Evolutionary conservation across 2,329 filamentous ascomycete species (phyloP), one percentile per base, ranked within the genome.

Genomic region (Botrytis galanthina): DNA sequence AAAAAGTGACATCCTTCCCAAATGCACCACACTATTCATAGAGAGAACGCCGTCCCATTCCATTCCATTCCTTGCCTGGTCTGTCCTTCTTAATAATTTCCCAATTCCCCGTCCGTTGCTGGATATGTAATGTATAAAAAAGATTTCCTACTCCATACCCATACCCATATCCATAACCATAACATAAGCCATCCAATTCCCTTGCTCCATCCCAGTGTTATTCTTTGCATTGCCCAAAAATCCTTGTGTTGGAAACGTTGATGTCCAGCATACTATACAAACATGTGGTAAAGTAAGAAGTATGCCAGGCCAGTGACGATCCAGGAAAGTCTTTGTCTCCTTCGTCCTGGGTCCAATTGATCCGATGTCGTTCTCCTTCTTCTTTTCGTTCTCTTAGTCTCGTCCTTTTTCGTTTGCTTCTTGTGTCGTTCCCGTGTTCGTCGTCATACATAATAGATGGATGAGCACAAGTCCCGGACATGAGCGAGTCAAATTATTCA

Each of bases 111-210:
- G 46, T 72, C 70, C 70, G 70, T 72, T 72, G 60, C 70, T 51
- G 70, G 70, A 72, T 67, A 66, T 72, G 22, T 72, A 51, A 54
- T 63, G 48, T 72, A 42, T 72, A 59, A 64, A 62, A 66, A 67
- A 71, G 44, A 67, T 32, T 48, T 42, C 60, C 70, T 67, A 63
- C 70, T 29, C 62, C 70, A 37, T 66, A 37, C 37, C 61, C 59
- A 66, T 46, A 18, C 44, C 61, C 60, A 29, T 54, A 37, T 29
- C 46, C 59, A 66, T 37, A 12, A 44, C 69, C 44, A 54, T 71
- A 39, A 18, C 64, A 35, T 54, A 57, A 39, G 7, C 64, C 64
- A 54, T 68, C 35, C 64, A 68, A 32, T 54, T 29, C 64, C 64
- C n/a, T 54, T 54, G 64, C 48, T 68, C 64, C 64, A 68, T 68